Evolutionary conservation across 2,329 filamentous ascomycete genomes (phyloP).

Genomic region (Fusarium solani-melongenae): DNA sequence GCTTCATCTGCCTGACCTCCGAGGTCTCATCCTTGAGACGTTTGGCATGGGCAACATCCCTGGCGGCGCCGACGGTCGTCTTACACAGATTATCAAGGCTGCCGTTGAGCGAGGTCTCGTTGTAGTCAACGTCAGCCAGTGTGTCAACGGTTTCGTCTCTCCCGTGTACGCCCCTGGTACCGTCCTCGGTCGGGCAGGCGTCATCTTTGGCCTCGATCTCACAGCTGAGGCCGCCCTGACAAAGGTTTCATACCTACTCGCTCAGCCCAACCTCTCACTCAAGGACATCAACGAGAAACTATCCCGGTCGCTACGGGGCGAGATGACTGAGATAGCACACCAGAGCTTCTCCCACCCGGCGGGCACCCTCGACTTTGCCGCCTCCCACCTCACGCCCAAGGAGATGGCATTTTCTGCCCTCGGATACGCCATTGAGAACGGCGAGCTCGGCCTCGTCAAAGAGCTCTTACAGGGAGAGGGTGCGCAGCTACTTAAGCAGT

Average conservation of each 20-base stretch:
- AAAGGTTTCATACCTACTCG: conserved; percentile 88
- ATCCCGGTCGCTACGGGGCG: conserved; percentile 81
- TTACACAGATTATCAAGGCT: conserved; percentile 80
- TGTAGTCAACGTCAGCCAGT: conserved; percentile 93
- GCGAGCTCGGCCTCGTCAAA: conserved; percentile 72
- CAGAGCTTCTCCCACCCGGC: conserved; percentile 82
- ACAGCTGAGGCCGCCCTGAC: conserved; percentile 92
- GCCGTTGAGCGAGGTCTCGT: conserved; percentile 85
- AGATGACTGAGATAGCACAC: conserved; percentile 80
- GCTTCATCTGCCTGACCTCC: conserved; percentile 78
- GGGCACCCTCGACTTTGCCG: conserved; percentile 58
- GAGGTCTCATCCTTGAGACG: conserved; percentile 87
- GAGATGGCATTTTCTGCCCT: conserved; percentile 80
- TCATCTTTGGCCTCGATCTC: conserved; percentile 89
- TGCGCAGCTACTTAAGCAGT: conserved; percentile 74
- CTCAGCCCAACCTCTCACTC: conserved; percentile 70
- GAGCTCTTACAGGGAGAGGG: conserved; percentile 76
- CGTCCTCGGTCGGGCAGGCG: conserved; percentile 82
- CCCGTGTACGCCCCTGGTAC: conserved; percentile 83
- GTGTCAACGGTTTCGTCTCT: conserved; percentile 80
- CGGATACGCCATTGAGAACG: conserved; percentile 82
- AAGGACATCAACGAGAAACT: conserved; percentile 77
- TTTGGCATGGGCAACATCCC: conserved; percentile 95
- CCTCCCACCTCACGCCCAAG: conserved; percentile 56
- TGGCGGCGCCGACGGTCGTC: conserved; percentile 79